Percentiles rank a stretch among this genome's conserved stretches.
phyloP scores from a whole-genome alignment of 2,329 filamentous ascomycete genomes.

The Xylariomycetidae sp. region DNA sequence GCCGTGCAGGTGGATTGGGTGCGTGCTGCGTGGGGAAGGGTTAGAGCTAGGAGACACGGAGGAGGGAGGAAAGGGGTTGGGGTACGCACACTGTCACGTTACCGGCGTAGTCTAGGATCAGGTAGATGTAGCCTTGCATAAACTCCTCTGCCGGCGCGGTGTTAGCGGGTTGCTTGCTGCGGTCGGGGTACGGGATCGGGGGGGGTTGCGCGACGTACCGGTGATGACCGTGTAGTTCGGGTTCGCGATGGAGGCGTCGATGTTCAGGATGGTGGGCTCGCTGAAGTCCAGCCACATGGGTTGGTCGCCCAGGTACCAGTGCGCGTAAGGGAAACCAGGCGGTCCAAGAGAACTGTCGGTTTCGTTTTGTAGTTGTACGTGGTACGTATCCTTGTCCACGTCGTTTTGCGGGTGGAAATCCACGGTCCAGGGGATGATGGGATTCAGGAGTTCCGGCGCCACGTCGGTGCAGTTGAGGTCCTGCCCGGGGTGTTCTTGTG shows the following conservation, averaged over 20 bases:
- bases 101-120: slow-evolving; percentile 10
- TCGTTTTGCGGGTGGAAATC: slow-evolving; percentile 15
- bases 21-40: slow-evolving; percentile 21
- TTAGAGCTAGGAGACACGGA: slow-evolving; percentile 11
- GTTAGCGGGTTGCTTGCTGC: not conserved
- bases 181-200: not conserved
- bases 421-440: slow-evolving; percentile 13
- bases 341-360: slow-evolving; percentile 20
- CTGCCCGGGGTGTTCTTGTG: slow-evolving; percentile 1
- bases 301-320: slow-evolving; percentile 12
- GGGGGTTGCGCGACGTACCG: no score
- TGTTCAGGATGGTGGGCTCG: slow-evolving; percentile 15
- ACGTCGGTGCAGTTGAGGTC: slow-evolving; percentile 10
- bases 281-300: slow-evolving; percentile 17
- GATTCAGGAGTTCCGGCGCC: slow-evolving; percentile 9
- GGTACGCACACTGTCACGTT: slow-evolving; percentile 13
- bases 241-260: slow-evolving; percentile 8
- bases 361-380: slow-evolving; percentile 18
- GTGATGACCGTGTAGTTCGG: slow-evolving; percentile 13
- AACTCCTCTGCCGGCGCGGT: slow-evolving; percentile 9
- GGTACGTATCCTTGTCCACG: slow-evolving; percentile 13
- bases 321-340: slow-evolving; percentile 19
- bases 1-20: slow-evolving; percentile 46
- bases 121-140: slow-evolving; percentile 12
- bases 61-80: slow-evolving; percentile 5